Percentiles rank a stretch among this genome's conserved stretches.
Evolutionary conservation across 129 eudicot genomes (phyloP).

Genomic region (Kitagawia praeruptora): DNA sequence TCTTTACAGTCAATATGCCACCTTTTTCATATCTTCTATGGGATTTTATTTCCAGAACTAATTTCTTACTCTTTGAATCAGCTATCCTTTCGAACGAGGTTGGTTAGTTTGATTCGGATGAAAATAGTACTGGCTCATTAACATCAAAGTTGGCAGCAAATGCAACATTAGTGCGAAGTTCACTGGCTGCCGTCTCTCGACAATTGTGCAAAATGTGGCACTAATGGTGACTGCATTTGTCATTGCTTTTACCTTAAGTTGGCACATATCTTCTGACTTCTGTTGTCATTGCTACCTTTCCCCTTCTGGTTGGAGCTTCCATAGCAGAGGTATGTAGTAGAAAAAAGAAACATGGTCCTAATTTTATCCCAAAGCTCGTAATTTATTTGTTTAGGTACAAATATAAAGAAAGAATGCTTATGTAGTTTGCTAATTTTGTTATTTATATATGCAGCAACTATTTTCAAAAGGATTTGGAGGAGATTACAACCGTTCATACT

Average conservation of each 20-base stretch:
- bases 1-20: background rate
- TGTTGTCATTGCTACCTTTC: slow-evolving; percentile 58
- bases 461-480: slow-evolving; percentile 90
- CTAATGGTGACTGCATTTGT: slow-evolving; percentile 60
- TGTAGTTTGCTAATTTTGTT: background rate
- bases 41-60: background rate
- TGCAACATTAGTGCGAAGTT: slow-evolving; percentile 74
- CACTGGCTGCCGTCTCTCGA: slow-evolving; percentile 72
- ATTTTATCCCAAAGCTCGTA: slow-evolving; percentile 2
- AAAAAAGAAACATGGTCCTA: background rate
- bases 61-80: slow-evolving; percentile 13
- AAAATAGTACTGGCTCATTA: slow-evolving; percentile 66
- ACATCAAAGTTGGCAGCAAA: slow-evolving; percentile 73
- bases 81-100: slow-evolving; percentile 68
- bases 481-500: slow-evolving; percentile 48
- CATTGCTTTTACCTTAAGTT: slow-evolving; percentile 58
- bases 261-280: slow-evolving; percentile 82
- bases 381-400: background rate
- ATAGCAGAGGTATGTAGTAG: slow-evolving; percentile 49
- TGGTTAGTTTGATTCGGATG: slow-evolving; percentile 79
- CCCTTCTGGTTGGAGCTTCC: slow-evolving; percentile 63
- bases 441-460: slow-evolving; percentile 40
- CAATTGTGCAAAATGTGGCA: slow-evolving; percentile 59
- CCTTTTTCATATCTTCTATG: background rate
- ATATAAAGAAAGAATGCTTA: background rate